phyloP scores from a whole-genome alignment of 2,329 filamentous ascomycete species.

The Beauveria varroae region DNA sequence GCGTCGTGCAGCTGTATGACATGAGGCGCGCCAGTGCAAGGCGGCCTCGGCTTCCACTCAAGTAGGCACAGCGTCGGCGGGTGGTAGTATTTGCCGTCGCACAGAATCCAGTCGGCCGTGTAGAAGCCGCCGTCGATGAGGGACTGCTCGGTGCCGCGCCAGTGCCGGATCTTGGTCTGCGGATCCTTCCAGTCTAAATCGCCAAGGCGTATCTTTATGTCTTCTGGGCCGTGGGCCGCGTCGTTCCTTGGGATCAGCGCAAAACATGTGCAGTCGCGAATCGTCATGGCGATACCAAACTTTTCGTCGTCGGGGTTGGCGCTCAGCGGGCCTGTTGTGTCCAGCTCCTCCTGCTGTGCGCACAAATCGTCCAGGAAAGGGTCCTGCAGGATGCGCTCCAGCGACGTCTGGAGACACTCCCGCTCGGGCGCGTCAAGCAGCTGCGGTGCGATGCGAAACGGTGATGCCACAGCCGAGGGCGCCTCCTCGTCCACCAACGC shows the following conservation, averaged over 20 bases:
- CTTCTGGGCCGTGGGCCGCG: conserved; percentile 19
- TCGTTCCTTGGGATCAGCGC: conserved; percentile 43
- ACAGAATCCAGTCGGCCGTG: conserved; percentile 32
- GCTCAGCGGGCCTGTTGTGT: conserved; percentile 36
- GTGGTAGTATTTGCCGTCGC: conserved; percentile 25
- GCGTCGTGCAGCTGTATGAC: conserved; percentile 17
- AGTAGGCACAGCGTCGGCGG: conserved; percentile 30
- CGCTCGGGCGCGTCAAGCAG: conserved; percentile 22
- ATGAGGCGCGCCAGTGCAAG: conserved; percentile 13
- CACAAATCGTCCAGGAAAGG: conserved; percentile 28
- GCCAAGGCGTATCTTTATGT: conserved; percentile 54
- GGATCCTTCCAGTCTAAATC: conserved; percentile 73
- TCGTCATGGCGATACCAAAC: conserved; percentile 67
- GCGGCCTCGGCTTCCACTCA: conserved; percentile 19
- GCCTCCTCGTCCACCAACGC: conserved; percentile 49
- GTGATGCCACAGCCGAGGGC: conserved; percentile 34
- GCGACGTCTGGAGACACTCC: conserved; percentile 18
- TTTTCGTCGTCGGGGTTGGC: conserved; percentile 34
- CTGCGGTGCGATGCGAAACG: conserved; percentile 31
- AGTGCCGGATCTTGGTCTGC: conserved; percentile 58
- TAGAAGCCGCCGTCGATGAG: conserved; percentile 67
- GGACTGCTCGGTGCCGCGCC: conserved; percentile 55
- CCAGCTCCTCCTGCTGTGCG: conserved; percentile 33
- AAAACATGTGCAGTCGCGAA: conserved; percentile 73
- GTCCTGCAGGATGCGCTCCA: conserved; percentile 26